A percentile compares a stretch with the other conserved stretches of the same genome.
phyloP scores from a whole-genome alignment of 108 stramenopile genomes.

The Craspedostauros australis region DNA sequence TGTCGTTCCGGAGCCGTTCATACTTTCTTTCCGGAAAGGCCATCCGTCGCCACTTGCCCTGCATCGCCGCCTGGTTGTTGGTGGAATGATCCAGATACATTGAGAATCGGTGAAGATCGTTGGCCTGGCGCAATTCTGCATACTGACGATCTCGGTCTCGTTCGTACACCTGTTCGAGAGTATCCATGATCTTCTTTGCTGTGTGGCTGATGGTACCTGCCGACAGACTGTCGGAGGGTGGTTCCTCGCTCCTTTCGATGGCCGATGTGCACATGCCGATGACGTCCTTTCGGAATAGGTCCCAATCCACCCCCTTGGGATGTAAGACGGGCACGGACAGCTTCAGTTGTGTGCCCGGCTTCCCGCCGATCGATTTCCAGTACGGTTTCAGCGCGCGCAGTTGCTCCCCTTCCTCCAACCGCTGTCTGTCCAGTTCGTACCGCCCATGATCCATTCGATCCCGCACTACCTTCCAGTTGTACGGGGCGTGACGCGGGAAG shows the following conservation, averaged over 20 bases:
- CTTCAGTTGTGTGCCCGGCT: constrained; percentile 7
- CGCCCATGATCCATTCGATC: constrained; percentile 53
- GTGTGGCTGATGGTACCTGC: constrained; percentile 49
- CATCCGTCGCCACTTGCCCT: constrained; percentile 51
- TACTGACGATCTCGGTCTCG: constrained; percentile 45
- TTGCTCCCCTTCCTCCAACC: constrained; percentile 35
- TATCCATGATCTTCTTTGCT: constrained; percentile 53
- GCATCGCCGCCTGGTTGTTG: constrained; percentile 73
- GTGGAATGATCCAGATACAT: constrained; percentile 26
- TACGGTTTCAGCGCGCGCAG: constrained; percentile 17
- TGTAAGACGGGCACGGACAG: constrained; percentile 37
- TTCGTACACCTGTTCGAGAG: constrained; percentile 57
- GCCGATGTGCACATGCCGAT: constrained; percentile 68
- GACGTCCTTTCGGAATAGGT: constrained; percentile 58
- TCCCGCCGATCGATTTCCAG: constrained; percentile 21
- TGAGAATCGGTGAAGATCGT: constrained; percentile 48
- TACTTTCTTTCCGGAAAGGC: constrained; percentile 80
- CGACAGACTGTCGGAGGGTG: no score
- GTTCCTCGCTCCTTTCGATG: constrained; percentile 31
- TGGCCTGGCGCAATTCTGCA: constrained; percentile 51
- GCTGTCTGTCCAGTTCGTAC: constrained; percentile 59
- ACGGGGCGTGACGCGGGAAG: constrained; percentile 54
- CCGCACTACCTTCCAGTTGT: constrained; percentile 55
- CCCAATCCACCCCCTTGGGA: constrained; percentile 66
- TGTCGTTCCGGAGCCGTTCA: constrained; percentile 53